Conservation (phyloP, 305 asterid genomes). For the Vinca major region DNA sequence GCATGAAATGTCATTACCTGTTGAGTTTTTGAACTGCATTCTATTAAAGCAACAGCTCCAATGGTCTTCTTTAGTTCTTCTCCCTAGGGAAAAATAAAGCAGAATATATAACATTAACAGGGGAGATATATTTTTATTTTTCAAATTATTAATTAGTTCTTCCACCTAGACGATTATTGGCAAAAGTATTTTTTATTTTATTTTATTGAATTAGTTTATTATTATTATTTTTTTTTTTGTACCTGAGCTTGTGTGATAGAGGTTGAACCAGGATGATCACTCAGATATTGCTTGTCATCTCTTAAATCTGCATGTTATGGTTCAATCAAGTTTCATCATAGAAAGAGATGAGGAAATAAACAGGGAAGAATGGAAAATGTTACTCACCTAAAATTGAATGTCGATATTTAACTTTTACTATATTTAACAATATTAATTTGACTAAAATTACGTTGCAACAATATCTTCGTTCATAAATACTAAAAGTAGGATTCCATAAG, state of each 20-base stretch:
- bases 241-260: constrained; percentile 73
- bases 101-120: not conserved
- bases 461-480: too few relatives aligned
- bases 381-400: too few relatives aligned
- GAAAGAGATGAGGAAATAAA: not conserved
- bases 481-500: too few relatives aligned
- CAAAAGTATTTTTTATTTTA: not conserved
- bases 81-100: constrained; percentile 32
- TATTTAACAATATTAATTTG: too few relatives aligned
- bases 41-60: constrained; percentile 76
- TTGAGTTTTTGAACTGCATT: constrained; percentile 85
- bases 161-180: too few relatives aligned
- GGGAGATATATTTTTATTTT: too few relatives aligned
- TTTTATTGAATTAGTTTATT: too few relatives aligned
- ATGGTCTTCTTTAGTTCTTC: constrained; percentile 70
- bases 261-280: constrained; percentile 63
- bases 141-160: too few relatives aligned
- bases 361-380: too few relatives aligned
- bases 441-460: too few relatives aligned
- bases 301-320: constrained; percentile 26
- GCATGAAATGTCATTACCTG: constrained; percentile 37
- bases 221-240: not conserved
- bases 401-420: too few relatives aligned
- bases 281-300: constrained; percentile 64
- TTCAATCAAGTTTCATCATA: too few relatives aligned